Conservation (phyloP, 208 protist genomes). For the Leishmania lainsoni region DNA sequence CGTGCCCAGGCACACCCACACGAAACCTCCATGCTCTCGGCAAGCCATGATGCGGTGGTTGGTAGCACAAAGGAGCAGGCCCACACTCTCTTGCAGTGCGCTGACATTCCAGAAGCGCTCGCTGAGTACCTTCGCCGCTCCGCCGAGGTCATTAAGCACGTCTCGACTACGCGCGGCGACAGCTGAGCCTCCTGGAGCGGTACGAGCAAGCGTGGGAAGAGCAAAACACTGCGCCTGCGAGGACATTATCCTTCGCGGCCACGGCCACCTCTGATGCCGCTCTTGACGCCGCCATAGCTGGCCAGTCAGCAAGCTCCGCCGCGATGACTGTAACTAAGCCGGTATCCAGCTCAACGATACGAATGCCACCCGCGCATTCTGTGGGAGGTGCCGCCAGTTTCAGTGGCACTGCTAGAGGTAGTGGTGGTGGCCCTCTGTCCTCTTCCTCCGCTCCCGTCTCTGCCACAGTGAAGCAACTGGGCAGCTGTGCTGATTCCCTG, state of each 20-base stretch:
- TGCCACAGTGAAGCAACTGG: neutral
- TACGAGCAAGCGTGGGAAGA: slow-evolving; percentile 18
- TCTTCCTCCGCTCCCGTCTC: neutral
- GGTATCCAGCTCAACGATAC: neutral
- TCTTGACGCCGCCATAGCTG: neutral
- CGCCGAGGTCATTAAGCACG: slow-evolving; percentile 19
- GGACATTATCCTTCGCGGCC: neutral
- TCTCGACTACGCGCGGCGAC: slow-evolving; percentile 25
- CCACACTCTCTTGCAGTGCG: slow-evolving; percentile 26
- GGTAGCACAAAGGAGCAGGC: slow-evolving; percentile 17
- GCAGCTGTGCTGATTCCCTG: slow-evolving; percentile 15
- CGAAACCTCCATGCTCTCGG: neutral
- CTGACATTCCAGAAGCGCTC: slow-evolving; percentile 26
- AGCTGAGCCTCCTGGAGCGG: slow-evolving; percentile 10
- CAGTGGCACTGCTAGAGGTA: neutral
- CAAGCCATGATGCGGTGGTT: neutral
- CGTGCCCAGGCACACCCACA: slow-evolving; percentile 17
- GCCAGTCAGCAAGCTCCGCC: neutral
- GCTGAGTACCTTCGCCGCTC: slow-evolving; percentile 34
- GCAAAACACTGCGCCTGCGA: neutral
- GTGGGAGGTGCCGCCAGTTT: neutral
- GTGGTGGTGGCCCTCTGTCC: neutral
- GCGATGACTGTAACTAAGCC: neutral
- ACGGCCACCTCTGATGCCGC: neutral
- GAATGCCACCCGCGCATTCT: neutral